Conservation (phyloP, 257 asterid genomes). For the Solanum chiquidenum region DNA sequence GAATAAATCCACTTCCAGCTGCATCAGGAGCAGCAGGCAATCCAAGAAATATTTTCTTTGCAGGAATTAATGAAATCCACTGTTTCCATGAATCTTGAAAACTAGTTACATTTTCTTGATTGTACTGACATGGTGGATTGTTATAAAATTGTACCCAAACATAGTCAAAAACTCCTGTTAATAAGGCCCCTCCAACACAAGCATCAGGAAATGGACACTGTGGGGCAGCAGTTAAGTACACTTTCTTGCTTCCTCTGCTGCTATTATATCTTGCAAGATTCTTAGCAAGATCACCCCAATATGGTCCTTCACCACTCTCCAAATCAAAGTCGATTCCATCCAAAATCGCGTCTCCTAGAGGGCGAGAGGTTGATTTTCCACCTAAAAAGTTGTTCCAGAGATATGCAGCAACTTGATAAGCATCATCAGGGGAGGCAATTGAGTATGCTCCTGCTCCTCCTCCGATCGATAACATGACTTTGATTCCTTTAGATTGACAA, state of each 20-base stretch:
- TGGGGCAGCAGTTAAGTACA: slow-evolving; percentile 41
- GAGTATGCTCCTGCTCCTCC: slow-evolving; percentile 30
- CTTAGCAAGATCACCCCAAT: slow-evolving; percentile 35
- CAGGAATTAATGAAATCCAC: slow-evolving; percentile 9
- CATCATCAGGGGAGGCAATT: slow-evolving; percentile 25
- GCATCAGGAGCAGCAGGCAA: slow-evolving; percentile 18
- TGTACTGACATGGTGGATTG: slow-evolving; percentile 32
- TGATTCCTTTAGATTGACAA: slow-evolving; percentile 28
- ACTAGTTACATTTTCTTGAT: slow-evolving; percentile 3
- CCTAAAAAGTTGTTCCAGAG: slow-evolving; percentile 39
- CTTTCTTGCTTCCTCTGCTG: slow-evolving; percentile 28
- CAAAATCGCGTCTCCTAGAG: slow-evolving; percentile 26
- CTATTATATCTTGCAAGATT: slow-evolving; percentile 13
- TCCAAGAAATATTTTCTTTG: slow-evolving; percentile 8
- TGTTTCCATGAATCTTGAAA: slow-evolving; percentile 23
- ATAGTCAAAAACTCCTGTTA: slow-evolving; percentile 34
- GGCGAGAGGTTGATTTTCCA: slow-evolving; percentile 22
- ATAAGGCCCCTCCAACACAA: slow-evolving; percentile 24
- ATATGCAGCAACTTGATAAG: slow-evolving; percentile 28
- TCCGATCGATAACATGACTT: slow-evolving; percentile 31
- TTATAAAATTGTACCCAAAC: slow-evolving; percentile 44
- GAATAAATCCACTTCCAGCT: slow-evolving; percentile 22
- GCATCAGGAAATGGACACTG: slow-evolving; percentile 48
- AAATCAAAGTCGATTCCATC: slow-evolving; percentile 43
- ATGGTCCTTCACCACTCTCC: slow-evolving; percentile 29